Conservation (phyloP, 352 stramenopile species). For the Globisporangium spinosum region DNA sequence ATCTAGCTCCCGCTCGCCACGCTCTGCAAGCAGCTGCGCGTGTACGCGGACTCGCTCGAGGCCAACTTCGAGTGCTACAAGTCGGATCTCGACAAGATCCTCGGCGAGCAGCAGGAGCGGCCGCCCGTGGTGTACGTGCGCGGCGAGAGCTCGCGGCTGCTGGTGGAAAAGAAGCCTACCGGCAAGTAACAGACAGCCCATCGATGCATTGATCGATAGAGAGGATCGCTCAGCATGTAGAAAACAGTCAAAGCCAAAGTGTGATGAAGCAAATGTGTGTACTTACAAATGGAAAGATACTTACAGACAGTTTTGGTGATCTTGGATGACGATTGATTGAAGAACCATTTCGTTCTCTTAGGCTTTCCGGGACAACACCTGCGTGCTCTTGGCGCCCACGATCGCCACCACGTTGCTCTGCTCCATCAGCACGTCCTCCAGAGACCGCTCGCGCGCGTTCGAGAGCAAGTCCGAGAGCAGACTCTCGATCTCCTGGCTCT, state of each 20-base stretch:
- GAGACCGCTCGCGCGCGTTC: constrained; percentile 61
- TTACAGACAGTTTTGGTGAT: not conserved
- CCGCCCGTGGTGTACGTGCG: constrained; percentile 34
- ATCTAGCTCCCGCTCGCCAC: constrained; percentile 56
- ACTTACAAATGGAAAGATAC: not conserved
- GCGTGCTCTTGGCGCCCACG: constrained; percentile 75
- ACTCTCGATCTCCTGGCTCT: constrained; percentile 69
- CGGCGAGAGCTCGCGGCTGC: constrained; percentile 36
- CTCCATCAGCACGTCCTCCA: constrained; percentile 75
- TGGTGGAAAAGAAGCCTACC: constrained; percentile 17
- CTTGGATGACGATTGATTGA: not conserved
- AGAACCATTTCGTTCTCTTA: constrained; percentile 5
- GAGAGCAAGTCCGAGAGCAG: constrained; percentile 73
- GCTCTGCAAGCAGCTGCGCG: constrained; percentile 43
- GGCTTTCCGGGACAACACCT: constrained; percentile 53
- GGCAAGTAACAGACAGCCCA: not conserved
- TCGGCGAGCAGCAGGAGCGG: constrained; percentile 24
- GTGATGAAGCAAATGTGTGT: not conserved
- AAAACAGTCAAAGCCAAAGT: not conserved
- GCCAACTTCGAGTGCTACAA: constrained; percentile 64
- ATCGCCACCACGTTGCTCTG: constrained; percentile 80
- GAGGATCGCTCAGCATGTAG: not conserved
- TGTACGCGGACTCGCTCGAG: constrained; percentile 58
- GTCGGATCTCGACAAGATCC: constrained; percentile 46
- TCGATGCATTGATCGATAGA: not conserved